phyloP scores from a whole-genome alignment of 2,329 filamentous ascomycete genomes.

The Colletotrichum abscissum region DNA sequence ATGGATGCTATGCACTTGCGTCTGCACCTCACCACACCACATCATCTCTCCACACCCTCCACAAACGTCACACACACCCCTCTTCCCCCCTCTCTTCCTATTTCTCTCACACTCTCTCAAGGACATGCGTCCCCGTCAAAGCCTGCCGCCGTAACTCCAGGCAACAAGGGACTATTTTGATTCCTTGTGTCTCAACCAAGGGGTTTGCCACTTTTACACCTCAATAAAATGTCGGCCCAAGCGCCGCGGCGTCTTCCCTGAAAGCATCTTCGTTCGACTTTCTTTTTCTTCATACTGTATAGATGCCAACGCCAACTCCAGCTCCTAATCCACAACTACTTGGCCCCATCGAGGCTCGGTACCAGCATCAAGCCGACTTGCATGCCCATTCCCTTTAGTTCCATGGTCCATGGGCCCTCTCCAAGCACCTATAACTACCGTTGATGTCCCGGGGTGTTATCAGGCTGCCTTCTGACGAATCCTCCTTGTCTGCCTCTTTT shows the following conservation, averaged over 20 bases:
- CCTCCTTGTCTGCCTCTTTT: constrained; percentile 38
- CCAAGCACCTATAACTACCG: constrained; percentile 35
- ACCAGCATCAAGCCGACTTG: constrained; percentile 34
- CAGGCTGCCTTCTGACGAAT: constrained; percentile 23
- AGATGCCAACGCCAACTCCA: background rate
- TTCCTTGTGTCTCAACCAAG: constrained; percentile 36
- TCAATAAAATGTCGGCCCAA: constrained; percentile 35
- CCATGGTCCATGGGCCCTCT: constrained; percentile 16
- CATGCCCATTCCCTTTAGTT: constrained; percentile 32
- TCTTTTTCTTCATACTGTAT: constrained; percentile 35
- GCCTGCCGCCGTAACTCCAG: constrained; percentile 35
- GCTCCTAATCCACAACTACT: constrained; percentile 11
- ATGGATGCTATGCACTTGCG: constrained; percentile 29
- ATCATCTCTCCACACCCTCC: constrained; percentile 11
- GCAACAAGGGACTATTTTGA: constrained; percentile 37
- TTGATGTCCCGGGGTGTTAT: constrained; percentile 29
- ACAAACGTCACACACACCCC: constrained; percentile 31
- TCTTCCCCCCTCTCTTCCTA: background rate
- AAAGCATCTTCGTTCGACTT: constrained; percentile 32
- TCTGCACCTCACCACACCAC: constrained; percentile 8
- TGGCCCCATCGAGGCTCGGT: constrained; percentile 27
- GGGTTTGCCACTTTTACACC: constrained; percentile 29
- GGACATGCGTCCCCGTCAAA: constrained; percentile 30
- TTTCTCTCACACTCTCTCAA: background rate
- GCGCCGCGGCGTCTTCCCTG: constrained; percentile 24